Evolutionary conservation across 768 basidiomycete species (phyloP).

Genomic region (Russula foetens): DNA sequence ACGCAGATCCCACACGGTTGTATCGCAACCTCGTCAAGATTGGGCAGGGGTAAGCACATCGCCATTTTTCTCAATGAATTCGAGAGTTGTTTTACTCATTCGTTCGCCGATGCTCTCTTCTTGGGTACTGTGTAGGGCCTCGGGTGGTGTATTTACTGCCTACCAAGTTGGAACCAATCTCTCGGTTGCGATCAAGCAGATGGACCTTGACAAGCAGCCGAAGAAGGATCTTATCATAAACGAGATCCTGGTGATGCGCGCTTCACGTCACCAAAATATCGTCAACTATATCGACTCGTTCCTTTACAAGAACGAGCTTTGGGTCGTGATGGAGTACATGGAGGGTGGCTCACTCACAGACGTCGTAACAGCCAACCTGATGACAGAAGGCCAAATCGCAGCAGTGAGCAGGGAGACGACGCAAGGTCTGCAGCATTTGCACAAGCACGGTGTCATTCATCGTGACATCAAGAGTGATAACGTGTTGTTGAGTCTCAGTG

Average conservation of each 20-base stretch:
- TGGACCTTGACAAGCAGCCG: conserved; percentile 99
- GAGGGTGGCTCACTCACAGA: conserved; percentile 93
- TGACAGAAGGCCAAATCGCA: conserved; percentile 98
- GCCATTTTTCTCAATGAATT: not conserved
- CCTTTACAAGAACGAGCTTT: conserved; percentile 93
- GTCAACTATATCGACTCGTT: conserved; percentile 99
- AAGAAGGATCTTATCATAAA: conserved; percentile 99
- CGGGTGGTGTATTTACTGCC: conserved; percentile 96
- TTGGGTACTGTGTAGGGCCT: conserved; percentile 50
- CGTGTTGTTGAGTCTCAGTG: conserved; percentile 83
- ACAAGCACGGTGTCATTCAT: conserved; percentile 95
- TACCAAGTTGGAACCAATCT: conserved; percentile 94
- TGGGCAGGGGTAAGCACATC: conserved; percentile 78
- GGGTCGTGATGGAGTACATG: conserved; percentile 99
- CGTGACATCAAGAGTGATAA: conserved; percentile 99
- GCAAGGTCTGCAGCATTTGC: conserved; percentile 90
- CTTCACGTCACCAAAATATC: conserved; percentile 94
- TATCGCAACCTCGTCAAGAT: conserved; percentile 95
- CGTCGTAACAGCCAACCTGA: conserved; percentile 90
- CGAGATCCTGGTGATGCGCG: conserved; percentile 98
- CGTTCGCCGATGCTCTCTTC: conserved; percentile 3
- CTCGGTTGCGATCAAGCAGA: conserved; percentile 98
- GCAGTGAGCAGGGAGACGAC: conserved; percentile 90
- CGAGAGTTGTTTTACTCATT: conserved; percentile 4
- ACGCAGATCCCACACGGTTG: conserved; percentile 91